Base-by-base conservation (phyloP, 148 eudicot genomes). In the Euryodendron excelsum region DNA sequence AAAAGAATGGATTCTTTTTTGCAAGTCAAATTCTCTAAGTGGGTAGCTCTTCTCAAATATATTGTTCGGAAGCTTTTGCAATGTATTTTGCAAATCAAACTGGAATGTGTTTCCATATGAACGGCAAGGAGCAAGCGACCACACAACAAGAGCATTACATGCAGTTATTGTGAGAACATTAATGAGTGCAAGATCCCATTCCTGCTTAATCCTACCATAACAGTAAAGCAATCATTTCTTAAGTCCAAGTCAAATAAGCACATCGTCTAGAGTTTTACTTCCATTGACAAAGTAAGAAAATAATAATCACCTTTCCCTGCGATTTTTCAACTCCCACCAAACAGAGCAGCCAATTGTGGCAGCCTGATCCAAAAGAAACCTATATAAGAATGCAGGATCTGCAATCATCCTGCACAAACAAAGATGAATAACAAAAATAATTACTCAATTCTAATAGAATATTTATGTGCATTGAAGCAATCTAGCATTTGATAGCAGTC, bases 81-180 rank as follows among this genome's bases (percentile, higher is more conserved):
- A 83, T 20, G 97, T 92, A 78, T 92, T 94, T 77, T 95, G 97
- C 84, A 92, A 84, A 88, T 93, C 98, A 77, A 84, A 89, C 30
- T 84, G 89, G 84, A 94, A 94, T 28, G 97, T 95, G 62, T 87
- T 93, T 73, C 98, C 97, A 88, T 95, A 95, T 8, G 98, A 95
- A 69, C 96, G 98, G 68, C 98, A 95, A 41, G 98, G 97, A 80
- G 97, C 97, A 75, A 95, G 94, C 15, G 97, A 90, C 98, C 98
- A 95, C 76, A 95, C 94, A 81, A 90, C 93, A 63, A 87, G 79
- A 56, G 96, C 97, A 78, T 95, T 95, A 91, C 98, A 95, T 70
- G 98, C 97, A 75, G 98, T 82, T 48, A 88, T 91, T 3, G 98
- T 93, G 71, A 95, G 96, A 58, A 95, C 94, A 75, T 95, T 95